These are phyloP conservation scores for Termitomyces sp. DNA, from an alignment of 768 basidiomycete species.

Conservation along the genomic window DNA sequence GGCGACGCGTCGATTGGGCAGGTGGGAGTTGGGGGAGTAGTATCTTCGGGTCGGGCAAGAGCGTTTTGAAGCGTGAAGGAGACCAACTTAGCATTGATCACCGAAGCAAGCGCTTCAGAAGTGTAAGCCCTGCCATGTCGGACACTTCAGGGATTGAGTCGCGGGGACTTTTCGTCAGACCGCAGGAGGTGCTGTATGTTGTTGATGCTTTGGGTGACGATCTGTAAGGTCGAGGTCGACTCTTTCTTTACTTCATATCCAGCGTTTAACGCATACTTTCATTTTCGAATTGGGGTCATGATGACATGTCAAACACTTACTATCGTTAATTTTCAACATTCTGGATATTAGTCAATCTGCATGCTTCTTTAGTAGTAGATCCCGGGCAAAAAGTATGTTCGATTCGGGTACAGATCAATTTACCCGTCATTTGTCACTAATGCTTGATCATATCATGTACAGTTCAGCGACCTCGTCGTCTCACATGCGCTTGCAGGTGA, in stretches of 20 bases:
- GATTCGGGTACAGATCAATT: too few relatives aligned
- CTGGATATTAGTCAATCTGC: neutral
- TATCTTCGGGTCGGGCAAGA: constrained; percentile 21
- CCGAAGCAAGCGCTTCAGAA: constrained; percentile 63
- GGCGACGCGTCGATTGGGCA: constrained; percentile 36
- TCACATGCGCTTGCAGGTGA: too few relatives aligned
- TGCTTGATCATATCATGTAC: too few relatives aligned
- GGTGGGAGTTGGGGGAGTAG: constrained; percentile 23
- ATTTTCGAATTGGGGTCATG: neutral
- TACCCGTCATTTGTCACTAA: too few relatives aligned
- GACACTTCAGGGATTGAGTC: constrained; percentile 51
- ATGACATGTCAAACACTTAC: neutral
- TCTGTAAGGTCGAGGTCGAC: constrained; percentile 29
- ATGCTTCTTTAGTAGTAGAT: too few relatives aligned
- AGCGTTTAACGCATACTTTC: neutral
- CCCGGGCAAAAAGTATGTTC: too few relatives aligned
- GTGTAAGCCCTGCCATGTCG: constrained; percentile 62
- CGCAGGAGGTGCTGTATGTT: constrained; percentile 84
- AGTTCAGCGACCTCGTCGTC: too few relatives aligned
- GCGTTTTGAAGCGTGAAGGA: constrained; percentile 34
- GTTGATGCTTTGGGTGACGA: constrained; percentile 75
- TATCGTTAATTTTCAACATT: constrained; percentile 10
- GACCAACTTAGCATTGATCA: constrained; percentile 41
- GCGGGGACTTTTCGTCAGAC: constrained; percentile 76
- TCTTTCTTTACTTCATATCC: neutral